Conservation (phyloP, 805 yeast genomes). For the Zygotorulaspora sp. region DNA sequence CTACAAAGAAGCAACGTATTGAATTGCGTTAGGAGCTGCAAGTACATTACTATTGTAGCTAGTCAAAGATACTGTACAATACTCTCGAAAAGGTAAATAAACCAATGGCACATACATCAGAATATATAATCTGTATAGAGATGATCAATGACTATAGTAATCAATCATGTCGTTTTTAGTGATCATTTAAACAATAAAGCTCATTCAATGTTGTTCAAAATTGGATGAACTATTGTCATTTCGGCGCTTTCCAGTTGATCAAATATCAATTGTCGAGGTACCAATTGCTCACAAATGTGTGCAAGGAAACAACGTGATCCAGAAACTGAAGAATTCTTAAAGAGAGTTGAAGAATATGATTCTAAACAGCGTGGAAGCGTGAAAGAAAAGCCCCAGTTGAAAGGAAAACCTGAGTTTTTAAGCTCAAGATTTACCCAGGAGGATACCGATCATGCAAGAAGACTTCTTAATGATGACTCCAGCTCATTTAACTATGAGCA, state of each 20-base stretch:
- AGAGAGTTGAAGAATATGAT: slow-evolving; percentile 30
- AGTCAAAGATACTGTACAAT: not conserved
- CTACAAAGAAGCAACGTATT: slow-evolving; percentile 63
- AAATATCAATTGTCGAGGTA: not conserved
- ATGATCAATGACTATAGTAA: not conserved
- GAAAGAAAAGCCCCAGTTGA: not conserved
- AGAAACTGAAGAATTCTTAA: slow-evolving; percentile 24
- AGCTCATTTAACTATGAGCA: not conserved
- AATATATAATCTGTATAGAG: not conserved
- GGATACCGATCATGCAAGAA: slow-evolving; percentile 18
- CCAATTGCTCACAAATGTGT: not conserved
- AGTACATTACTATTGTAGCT: not conserved
- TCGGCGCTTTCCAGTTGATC: too few species aligned
- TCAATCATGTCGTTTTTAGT: too few species aligned
- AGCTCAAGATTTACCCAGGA: slow-evolving; percentile 11
- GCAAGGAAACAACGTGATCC: slow-evolving; percentile 10
- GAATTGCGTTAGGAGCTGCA: slow-evolving; percentile 38
- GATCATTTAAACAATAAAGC: too few species aligned
- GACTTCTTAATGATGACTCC: slow-evolving; percentile 14
- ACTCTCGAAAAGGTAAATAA: not conserved
- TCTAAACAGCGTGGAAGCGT: slow-evolving; percentile 5
- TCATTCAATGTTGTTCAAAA: too few species aligned
- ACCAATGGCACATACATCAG: not conserved
- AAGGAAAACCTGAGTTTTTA: slow-evolving; percentile 5
- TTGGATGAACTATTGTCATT: too few species aligned